Evolutionary conservation across 2,329 filamentous ascomycete genomes (phyloP), one percentile per base, ranked within the genome.

Genomic region (Ascochyta rabiei): DNA sequence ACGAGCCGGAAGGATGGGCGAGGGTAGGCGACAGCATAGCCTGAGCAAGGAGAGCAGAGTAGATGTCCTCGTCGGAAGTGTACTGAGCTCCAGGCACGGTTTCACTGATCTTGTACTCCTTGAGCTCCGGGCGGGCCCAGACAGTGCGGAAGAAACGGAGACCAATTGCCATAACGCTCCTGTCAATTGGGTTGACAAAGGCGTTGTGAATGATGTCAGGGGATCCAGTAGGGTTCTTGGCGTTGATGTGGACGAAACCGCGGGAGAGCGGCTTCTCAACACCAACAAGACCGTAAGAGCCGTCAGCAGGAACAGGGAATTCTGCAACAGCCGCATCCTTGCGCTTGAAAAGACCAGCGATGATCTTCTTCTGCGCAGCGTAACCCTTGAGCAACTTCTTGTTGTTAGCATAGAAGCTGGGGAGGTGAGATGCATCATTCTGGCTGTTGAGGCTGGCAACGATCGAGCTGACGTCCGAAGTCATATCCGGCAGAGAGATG

Each of bases 251-350:
- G 44, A 77, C 63, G 23, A 70, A 74, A 7, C 75, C 73, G 10
- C 68, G 69, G 4, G 69, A 71, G 2, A 67, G 56, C 13, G 70
- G 67, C 56, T 70, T 68, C 49, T 76, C 66, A 15, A 77, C 54
- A 33, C 68, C 61, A 13, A 68, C 63, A 15, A 69, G 64, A 33
- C 48, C 56, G 44, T 55, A 67, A 16, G 52, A 68, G 40, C 61
- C 71, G 41, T 69, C 71, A 15, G 69, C 64, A 28, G 81, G 82
- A 8, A 70, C 55, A 15, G 68, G 64, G 37, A 68, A 65, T 23
- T 71, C 67, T 18, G 57, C 58, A 15, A 69, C 64, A 21, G 67
- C 63, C 4, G 60, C 59, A 10, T 66, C 65, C 8, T 53, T 50
- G 43, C 62, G 63, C 3, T 72, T 65, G 41, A 65, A 67, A 6